Base-by-base conservation (phyloP, 495 filamentous ascomycete genomes). In the Annulohypoxylon maeteangense region DNA sequence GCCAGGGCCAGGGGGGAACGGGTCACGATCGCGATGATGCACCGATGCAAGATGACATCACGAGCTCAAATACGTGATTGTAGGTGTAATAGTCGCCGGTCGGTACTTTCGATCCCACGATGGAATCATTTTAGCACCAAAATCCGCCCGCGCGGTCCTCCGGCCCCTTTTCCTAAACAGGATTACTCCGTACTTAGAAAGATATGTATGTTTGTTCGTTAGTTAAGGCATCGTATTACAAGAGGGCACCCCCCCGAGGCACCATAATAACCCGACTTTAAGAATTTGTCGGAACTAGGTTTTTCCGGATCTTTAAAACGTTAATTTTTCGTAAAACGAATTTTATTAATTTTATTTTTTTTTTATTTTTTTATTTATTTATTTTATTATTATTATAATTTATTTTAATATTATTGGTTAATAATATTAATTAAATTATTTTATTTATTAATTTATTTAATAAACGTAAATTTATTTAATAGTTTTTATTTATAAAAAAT, bases 11-110 rank as follows among this genome's bases (percentile, higher is more conserved):
- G 45, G 45, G 45, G 45, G 57, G 34, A 8, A 18, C 14, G 56
- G 32, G 32, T 27, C 38, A 16, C 16, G 16, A 53, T 70, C 7
- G 23, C 6, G 48, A 66, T 62, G 53, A 60, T 51, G 45, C 48
- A 31, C 47, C 16, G 59, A 51, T 68, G 70, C 65, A 58, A 36
- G 55, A 68, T 72, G 70, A 72, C 70, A 64, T 72, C 63, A 44
- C 40, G 40, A 20, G n/a, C 16, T 44, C 11, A 40, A 14, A 40
- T 16, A 45, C 8, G 51, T 38, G 34, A 14, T 29, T 38, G 36
- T 29, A 29, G 27, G 45, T 23, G 47, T 29, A 47, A 29, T 50
- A 57, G 40, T 57, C n/a, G n/a, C n/a, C n/a, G n/a, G n/a, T n/a
- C 29, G 22, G 38, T 32, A n/a, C 6, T 18, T 25, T 8, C 44